phyloP scores from a whole-genome alignment of 2,329 filamentous ascomycete genomes.

The Scedosporium boydii region DNA sequence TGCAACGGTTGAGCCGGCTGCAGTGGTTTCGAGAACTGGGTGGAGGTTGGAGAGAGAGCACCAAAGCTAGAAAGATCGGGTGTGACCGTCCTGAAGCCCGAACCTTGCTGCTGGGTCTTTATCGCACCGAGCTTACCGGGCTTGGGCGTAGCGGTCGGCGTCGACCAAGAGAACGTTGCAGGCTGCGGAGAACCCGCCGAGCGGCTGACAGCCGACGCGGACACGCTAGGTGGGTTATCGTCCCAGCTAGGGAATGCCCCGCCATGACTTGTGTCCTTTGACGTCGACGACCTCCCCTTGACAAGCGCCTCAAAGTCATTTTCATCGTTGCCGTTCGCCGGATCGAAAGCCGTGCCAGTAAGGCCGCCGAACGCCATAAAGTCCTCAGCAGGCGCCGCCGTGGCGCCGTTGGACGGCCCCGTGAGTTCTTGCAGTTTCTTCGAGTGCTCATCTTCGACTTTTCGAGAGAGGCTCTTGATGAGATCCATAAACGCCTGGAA shows the following conservation, averaged over 20 bases:
- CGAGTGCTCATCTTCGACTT: conserved; percentile 81
- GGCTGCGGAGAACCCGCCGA: conserved; percentile 20
- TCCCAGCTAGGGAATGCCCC: conserved; percentile 42
- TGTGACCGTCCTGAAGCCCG: conserved; percentile 45
- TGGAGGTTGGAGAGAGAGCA: conserved; percentile 46
- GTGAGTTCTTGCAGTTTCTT: conserved; percentile 80
- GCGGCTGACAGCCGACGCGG: background rate
- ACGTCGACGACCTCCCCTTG: conserved; percentile 47
- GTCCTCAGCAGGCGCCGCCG: conserved; percentile 46
- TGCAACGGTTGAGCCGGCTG: conserved; percentile 29
- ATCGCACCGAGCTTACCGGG: conserved; percentile 5
- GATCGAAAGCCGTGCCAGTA: conserved; percentile 50
- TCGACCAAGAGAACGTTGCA: conserved; percentile 56
- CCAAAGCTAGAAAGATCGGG: conserved; percentile 48
- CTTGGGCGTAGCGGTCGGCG: conserved; percentile 33
- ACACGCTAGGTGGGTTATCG: conserved; percentile 23
- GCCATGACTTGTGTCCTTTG: conserved; percentile 23
- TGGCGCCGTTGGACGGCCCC: conserved; percentile 41
- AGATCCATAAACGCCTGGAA: conserved; percentile 86
- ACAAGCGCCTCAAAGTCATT: conserved; percentile 86
- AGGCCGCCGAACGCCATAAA: conserved; percentile 62
- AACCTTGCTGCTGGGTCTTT: conserved; percentile 23
- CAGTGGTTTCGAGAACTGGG: conserved; percentile 54
- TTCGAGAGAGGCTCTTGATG: conserved; percentile 68
- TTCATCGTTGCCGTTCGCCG: conserved; percentile 44